These are phyloP conservation scores for Oehlia diaphana DNA, from an alignment of 192 early-diverging fungal genomes.

Conservation along the genomic window DNA sequence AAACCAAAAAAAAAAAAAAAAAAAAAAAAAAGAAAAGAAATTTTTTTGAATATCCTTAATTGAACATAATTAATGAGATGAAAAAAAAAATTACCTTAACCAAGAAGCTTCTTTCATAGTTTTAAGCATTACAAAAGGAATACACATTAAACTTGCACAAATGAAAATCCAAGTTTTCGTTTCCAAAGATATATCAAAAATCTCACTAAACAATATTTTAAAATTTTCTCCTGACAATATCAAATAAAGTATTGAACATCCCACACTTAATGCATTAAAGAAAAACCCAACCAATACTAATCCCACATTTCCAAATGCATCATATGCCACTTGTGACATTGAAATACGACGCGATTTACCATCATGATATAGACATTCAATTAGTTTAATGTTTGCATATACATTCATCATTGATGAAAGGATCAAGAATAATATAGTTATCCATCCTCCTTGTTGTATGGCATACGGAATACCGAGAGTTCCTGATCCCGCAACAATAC, in stretches of 20 bases:
- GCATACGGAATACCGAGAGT: constrained; percentile 59
- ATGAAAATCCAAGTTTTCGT: constrained; percentile 58
- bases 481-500: constrained; percentile 66
- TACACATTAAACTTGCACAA: constrained; percentile 48
- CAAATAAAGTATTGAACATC: constrained; percentile 58
- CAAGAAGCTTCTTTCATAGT: constrained; percentile 68
- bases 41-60: neutral
- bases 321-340: constrained; percentile 27
- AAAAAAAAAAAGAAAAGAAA: neutral
- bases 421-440: constrained; percentile 64
- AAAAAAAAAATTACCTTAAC: constrained; percentile 36
- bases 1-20: neutral
- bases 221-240: constrained; percentile 67
- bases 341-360: constrained; percentile 16
- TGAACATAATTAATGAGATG: neutral
- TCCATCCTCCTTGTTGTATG: constrained; percentile 75
- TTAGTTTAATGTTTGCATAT: constrained; percentile 73
- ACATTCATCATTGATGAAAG: constrained; percentile 66
- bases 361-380: constrained; percentile 58
- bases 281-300: constrained; percentile 54
- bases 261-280: constrained; percentile 50
- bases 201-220: constrained; percentile 45
- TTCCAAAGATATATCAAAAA: constrained; percentile 43
- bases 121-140: constrained; percentile 67
- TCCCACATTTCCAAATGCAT: constrained; percentile 52